These are phyloP conservation scores for Chaetomium olivaceum DNA, from an alignment of 2,329 filamentous ascomycete species.

Conservation along the genomic window DNA sequence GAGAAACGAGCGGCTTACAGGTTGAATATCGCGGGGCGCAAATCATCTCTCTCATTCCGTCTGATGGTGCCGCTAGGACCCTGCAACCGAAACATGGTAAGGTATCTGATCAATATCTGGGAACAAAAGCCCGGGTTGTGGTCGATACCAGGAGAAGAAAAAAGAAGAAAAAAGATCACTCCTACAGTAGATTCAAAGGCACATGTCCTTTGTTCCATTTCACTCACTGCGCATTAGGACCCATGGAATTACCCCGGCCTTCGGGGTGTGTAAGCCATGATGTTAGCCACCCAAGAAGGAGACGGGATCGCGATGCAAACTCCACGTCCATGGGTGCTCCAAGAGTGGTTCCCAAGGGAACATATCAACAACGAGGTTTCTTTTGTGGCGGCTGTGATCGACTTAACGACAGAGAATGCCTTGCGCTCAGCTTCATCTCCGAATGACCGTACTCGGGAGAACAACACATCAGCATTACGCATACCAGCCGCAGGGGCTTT, in stretches of 20 bases:
- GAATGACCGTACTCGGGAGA: not conserved
- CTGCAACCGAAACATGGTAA: not conserved
- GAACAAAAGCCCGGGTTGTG: not conserved
- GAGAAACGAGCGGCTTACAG: not conserved
- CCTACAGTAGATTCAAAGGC: not conserved
- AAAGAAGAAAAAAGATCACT: no score
- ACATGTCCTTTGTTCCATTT: no score
- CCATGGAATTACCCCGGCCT: no score
- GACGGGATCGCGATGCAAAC: not conserved
- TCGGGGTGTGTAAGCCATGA: no score
- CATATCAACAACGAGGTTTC: not conserved
- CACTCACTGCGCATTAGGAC: no score
- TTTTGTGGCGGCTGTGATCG: not conserved
- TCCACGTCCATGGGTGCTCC: not conserved
- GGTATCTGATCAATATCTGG: not conserved
- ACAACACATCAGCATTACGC: not conserved
- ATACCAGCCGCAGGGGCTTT: not conserved
- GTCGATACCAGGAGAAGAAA: not conserved
- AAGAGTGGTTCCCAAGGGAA: not conserved
- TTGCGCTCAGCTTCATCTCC: not conserved
- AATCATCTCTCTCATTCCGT: not conserved
- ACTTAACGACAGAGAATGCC: not conserved
- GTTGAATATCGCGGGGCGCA: not conserved
- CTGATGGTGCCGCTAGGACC: not conserved
- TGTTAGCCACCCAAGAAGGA: not conserved